Evolutionary conservation across 441 rosid genomes (phyloP).

Genomic region (Gossypium schwendimanii): DNA sequence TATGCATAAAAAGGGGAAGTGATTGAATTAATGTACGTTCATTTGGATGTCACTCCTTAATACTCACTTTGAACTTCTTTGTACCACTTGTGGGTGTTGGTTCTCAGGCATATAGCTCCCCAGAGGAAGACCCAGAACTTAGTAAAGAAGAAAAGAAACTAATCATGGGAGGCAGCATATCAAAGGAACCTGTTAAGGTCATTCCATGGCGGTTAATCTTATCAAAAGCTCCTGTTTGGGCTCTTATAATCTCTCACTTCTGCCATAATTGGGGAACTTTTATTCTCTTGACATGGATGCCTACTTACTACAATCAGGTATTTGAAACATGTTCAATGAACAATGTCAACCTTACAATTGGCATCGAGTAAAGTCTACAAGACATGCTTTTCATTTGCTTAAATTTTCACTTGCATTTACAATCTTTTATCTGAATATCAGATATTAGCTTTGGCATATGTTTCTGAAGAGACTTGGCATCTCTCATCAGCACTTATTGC

Average conservation of each 20-base stretch:
- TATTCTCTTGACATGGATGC: slow-evolving; percentile 97
- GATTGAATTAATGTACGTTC: slow-evolving; percentile 9
- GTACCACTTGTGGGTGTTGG: slow-evolving; percentile 18
- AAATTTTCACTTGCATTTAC: slow-evolving; percentile 3
- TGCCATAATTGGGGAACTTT: slow-evolving; percentile 99
- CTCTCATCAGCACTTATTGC: neutral
- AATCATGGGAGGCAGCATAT: slow-evolving; percentile 54
- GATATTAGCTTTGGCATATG: slow-evolving; percentile 5
- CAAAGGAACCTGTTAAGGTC: slow-evolving; percentile 73
- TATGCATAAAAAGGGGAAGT: neutral
- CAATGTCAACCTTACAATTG: neutral
- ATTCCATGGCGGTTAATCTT: slow-evolving; percentile 93
- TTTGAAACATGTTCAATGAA: neutral
- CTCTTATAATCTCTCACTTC: slow-evolving; percentile 88
- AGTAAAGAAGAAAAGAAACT: slow-evolving; percentile 56
- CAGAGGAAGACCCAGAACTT: slow-evolving; percentile 72
- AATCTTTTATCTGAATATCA: neutral
- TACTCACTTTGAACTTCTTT: slow-evolving; percentile 7
- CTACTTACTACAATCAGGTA: slow-evolving; percentile 98
- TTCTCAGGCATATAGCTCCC: slow-evolving; percentile 81
- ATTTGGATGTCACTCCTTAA: slow-evolving; percentile 6
- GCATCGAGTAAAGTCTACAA: neutral
- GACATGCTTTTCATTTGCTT: neutral
- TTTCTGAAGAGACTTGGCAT: neutral
- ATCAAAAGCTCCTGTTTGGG: slow-evolving; percentile 97